Percentiles rank a stretch among this genome's conserved stretches.
These are phyloP conservation scores for Dissoconium aciculare DNA, from an alignment of 2,329 filamentous ascomycete genomes.

Conservation along the genomic window DNA sequence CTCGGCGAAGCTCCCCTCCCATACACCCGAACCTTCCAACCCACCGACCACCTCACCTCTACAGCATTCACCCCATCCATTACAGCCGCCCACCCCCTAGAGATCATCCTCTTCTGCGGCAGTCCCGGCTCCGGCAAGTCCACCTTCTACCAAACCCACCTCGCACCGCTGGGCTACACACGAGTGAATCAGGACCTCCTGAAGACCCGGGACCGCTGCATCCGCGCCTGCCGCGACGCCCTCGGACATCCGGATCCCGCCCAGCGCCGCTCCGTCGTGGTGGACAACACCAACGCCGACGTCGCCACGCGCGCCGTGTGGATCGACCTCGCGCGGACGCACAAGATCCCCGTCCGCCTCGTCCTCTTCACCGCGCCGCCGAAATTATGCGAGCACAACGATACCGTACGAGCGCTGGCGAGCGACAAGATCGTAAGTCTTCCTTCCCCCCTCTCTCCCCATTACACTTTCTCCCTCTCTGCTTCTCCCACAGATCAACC, in stretches of 20 bases:
- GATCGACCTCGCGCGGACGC: slow-evolving; percentile 56
- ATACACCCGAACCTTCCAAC: slow-evolving; percentile 58
- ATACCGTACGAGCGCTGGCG: slow-evolving; percentile 59
- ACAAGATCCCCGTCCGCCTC: slow-evolving; percentile 64
- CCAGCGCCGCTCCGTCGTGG: slow-evolving; percentile 51
- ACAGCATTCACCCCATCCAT: slow-evolving; percentile 18
- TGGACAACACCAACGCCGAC: slow-evolving; percentile 95
- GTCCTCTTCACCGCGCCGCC: slow-evolving; percentile 65
- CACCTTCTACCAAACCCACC: slow-evolving; percentile 66
- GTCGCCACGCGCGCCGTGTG: slow-evolving; percentile 61
- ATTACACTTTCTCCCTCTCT: background rate
- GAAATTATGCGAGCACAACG: slow-evolving; percentile 69
- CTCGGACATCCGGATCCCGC: slow-evolving; percentile 41
- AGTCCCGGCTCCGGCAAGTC: slow-evolving; percentile 85
- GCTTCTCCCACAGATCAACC: slow-evolving; percentile 5
- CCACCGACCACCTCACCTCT: slow-evolving; percentile 38
- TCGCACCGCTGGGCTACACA: slow-evolving; percentile 65
- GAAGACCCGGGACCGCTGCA: slow-evolving; percentile 53
- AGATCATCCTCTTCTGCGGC: slow-evolving; percentile 75
- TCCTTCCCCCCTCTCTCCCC: background rate
- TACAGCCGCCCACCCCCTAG: slow-evolving; percentile 38
- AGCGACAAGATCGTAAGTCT: slow-evolving; percentile 20
- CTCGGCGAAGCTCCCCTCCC: slow-evolving; percentile 49
- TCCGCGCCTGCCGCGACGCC: slow-evolving; percentile 54
- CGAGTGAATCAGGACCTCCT: slow-evolving; percentile 82